Conservation (phyloP, 768 basidiomycete genomes). For the Hypholoma fasciculare region DNA sequence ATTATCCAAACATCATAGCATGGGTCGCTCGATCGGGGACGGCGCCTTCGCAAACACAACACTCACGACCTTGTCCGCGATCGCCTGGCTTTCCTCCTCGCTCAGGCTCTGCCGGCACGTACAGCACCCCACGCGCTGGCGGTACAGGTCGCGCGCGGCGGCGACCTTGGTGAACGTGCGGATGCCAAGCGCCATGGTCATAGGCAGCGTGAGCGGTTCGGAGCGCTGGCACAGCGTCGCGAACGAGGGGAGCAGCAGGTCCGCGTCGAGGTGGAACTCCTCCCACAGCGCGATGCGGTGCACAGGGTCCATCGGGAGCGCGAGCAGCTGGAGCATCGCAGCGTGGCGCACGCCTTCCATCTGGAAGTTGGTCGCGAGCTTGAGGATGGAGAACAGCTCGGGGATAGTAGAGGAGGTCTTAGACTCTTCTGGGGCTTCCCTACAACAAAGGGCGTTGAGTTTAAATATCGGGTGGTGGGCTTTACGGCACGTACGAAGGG, state of each 20-base stretch:
- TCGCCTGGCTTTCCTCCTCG: slow-evolving; percentile 21
- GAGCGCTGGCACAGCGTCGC: slow-evolving; percentile 27
- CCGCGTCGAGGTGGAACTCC: slow-evolving; percentile 31
- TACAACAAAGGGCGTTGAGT: not conserved
- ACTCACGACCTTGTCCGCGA: slow-evolving; percentile 22
- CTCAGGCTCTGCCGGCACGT: slow-evolving; percentile 22
- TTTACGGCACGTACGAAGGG: slow-evolving; percentile 40
- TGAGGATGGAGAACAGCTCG: slow-evolving; percentile 34
- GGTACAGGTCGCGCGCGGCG: slow-evolving; percentile 30
- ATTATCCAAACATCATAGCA: slow-evolving; percentile 5
- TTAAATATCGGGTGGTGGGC: not conserved
- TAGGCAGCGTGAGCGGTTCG: slow-evolving; percentile 31
- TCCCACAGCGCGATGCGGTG: slow-evolving; percentile 36
- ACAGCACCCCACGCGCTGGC: slow-evolving; percentile 27
- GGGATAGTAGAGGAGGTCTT: slow-evolving; percentile 23
- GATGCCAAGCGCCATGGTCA: slow-evolving; percentile 31
- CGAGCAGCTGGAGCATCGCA: slow-evolving; percentile 28
- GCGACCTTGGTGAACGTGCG: slow-evolving; percentile 34
- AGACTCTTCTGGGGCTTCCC: slow-evolving; percentile 6
- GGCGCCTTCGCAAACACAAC: slow-evolving; percentile 15
- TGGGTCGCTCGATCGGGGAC: slow-evolving; percentile 2
- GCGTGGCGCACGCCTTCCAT: slow-evolving; percentile 26
- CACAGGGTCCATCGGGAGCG: slow-evolving; percentile 30
- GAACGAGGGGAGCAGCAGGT: slow-evolving; percentile 28
- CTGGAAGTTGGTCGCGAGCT: slow-evolving; percentile 32